phyloP scores from a whole-genome alignment of 2,329 filamentous ascomycete species.

The Phyllosticta paracitricarpa region DNA sequence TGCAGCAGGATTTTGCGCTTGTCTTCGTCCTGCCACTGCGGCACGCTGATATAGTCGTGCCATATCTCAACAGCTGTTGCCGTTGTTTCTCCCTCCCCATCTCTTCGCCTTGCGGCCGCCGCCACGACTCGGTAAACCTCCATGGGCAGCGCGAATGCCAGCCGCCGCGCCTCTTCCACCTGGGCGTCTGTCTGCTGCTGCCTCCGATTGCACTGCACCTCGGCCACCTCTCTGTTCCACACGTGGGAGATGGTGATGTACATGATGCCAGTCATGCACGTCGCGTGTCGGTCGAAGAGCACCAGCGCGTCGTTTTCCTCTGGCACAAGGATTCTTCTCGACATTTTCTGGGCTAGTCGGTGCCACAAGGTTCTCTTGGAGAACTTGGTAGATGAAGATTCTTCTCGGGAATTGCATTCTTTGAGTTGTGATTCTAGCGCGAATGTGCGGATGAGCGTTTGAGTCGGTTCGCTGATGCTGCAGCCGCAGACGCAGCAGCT shows the following conservation, averaged over 20 bases:
- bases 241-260: conserved; percentile 8
- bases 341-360: not conserved
- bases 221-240: conserved; percentile 3
- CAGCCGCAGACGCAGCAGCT: not conserved
- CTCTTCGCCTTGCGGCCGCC: not conserved
- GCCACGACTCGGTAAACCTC: not conserved
- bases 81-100: not conserved
- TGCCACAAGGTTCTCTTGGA: too few species aligned
- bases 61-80: conserved; percentile 8
- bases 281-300: not conserved
- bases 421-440: not conserved
- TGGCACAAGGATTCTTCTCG: not conserved
- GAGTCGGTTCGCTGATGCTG: not conserved
- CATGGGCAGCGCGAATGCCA: not conserved
- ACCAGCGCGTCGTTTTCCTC: not conserved
- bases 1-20: conserved; percentile 7
- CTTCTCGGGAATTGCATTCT: too few species aligned
- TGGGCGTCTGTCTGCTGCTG: not conserved
- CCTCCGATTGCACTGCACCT: not conserved
- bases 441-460: not conserved
- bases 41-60: conserved; percentile 16
- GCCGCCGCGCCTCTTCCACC: not conserved
- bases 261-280: not conserved
- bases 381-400: too few species aligned
- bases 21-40: conserved; percentile 7